Evolutionary conservation across 768 basidiomycete species (phyloP).

Genomic region (Podaxis sp.): DNA sequence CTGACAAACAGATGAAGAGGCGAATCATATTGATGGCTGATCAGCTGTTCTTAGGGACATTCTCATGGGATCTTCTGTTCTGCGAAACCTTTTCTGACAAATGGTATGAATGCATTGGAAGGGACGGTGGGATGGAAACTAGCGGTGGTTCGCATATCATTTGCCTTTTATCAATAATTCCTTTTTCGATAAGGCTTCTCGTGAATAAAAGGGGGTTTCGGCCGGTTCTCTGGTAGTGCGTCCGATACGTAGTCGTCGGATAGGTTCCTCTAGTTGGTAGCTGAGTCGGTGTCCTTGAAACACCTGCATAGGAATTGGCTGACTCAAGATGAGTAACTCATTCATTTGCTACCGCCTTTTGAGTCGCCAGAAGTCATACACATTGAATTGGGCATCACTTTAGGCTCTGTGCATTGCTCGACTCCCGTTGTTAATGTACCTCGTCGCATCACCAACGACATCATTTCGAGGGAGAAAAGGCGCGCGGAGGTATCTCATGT

Average conservation of each 20-base stretch:
- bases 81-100: constrained; percentile 1
- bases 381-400: not conserved
- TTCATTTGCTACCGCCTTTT: not conserved
- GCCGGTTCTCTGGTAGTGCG: not conserved
- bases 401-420: not conserved
- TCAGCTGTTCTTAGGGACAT: not conserved
- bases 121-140: not conserved
- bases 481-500: not conserved
- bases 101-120: not conserved
- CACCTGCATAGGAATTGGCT: constrained; percentile 2
- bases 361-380: not conserved
- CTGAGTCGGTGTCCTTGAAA: not conserved
- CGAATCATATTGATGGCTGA: not conserved
- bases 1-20: not conserved
- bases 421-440: not conserved
- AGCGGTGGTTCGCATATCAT: not conserved
- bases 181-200: not conserved
- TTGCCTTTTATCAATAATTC: constrained; percentile 4
- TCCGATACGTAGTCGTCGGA: not conserved
- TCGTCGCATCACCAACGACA: not conserved
- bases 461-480: not conserved
- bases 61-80: constrained; percentile 2
- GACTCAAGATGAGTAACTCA: not conserved
- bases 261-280: not conserved
- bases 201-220: not conserved